These are phyloP conservation scores for Glomus cerebriforme DNA, from an alignment of 192 early-diverging fungal species.

Conservation along the genomic window DNA sequence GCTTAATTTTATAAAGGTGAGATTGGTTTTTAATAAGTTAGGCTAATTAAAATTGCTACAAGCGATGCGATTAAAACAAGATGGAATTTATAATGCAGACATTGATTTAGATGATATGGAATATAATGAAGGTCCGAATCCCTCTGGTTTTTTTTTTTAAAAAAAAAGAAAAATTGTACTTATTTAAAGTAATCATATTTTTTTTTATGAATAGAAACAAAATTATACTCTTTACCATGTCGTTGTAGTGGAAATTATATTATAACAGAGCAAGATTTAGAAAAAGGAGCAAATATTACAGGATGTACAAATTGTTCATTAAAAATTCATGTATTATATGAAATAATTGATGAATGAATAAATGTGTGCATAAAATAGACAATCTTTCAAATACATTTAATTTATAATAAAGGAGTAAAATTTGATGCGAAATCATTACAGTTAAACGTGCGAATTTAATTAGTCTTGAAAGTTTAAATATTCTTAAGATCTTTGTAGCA, in stretches of 20 bases:
- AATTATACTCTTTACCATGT: conserved; percentile 56
- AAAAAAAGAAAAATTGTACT: not conserved
- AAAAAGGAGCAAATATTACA: conserved; percentile 60
- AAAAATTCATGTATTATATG: conserved; percentile 68
- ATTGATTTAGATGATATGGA: conserved; percentile 85
- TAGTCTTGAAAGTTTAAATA: no score
- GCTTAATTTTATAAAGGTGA: not conserved
- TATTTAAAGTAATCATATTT: not conserved
- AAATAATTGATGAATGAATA: conserved; percentile 33
- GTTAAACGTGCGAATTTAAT: no score
- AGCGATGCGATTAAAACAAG: conserved; percentile 40
- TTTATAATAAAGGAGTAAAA: no score
- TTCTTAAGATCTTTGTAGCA: no score
- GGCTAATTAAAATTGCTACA: not conserved
- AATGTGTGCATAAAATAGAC: no score
- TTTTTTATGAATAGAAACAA: conserved; percentile 28
- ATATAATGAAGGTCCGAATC: conserved; percentile 51
- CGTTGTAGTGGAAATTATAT: conserved; percentile 67
- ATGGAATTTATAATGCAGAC: conserved; percentile 68
- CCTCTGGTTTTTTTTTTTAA: no score
- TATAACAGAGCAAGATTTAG: conserved; percentile 67
- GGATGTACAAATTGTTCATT: conserved; percentile 71
- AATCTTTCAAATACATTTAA: no score
- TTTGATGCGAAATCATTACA: no score
- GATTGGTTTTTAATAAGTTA: no score